Base-by-base conservation (phyloP, 1,139 yeast genomes). In the Geotrichum cucujoidarum region DNA sequence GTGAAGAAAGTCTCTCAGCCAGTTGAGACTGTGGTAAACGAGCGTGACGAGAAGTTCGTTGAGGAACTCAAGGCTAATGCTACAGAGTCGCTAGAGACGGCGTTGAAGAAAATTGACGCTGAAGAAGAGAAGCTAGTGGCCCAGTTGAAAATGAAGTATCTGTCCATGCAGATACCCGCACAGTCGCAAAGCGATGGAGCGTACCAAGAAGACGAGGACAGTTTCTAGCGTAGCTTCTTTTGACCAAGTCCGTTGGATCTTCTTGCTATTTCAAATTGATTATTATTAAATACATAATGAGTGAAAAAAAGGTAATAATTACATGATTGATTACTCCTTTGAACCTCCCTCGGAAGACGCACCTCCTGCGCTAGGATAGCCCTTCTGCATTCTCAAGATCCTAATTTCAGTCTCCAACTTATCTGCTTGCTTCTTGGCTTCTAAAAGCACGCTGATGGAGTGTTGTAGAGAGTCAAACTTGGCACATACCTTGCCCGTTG, bases 371-470 rank as follows among this genome's bases (percentile, higher is more conserved):
- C 17, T 39, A 4, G 43, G n/a, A 17, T 14, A 37, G 21, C 44
- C 52, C 37, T 50, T 56, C 51, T 55, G 57, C 6, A 52, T 53
- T 59, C 77, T 77, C 29, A 81, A 74, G 55, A 86, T 75, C 52
- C 75, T 73, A 43, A 83, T 75, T 58, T 89, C 97, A 1, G 95
- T 80, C 54, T 87, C 94, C 18, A 89, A 70, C 67, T 89, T 89
- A 65, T 92, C 98, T 33, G 80, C 79, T 47, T 88, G 95, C 63
- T 81, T 84, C 68, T 92, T 92, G 10, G 92, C 75, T 52, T 92
- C 97, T 48, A 90, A 70, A 52, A 92, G 70, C 2, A 84, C 77
- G 10, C 81, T 82, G 36, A 88, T 86, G 0, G 83, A 74, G 55
- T 83, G 80, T 50, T 86, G 75, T 46, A 92, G 67, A 52, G 81